phyloP scores from a whole-genome alignment of 768 basidiomycete genomes.

The Mrakia frigida region DNA sequence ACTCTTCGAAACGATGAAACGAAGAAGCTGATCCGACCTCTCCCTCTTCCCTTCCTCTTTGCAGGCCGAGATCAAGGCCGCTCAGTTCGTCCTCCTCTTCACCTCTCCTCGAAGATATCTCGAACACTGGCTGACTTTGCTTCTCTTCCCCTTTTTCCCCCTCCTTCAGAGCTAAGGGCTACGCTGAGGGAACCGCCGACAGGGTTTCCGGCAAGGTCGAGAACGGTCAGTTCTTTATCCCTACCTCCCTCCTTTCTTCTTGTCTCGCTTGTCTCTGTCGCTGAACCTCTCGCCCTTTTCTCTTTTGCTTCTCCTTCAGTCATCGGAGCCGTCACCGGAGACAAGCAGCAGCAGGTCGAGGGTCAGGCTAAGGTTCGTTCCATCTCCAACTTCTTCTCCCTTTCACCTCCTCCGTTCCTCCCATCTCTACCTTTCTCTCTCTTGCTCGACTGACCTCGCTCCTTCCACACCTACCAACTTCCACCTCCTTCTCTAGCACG shows the following conservation, averaged over 20 bases:
- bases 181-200: conserved; percentile 51
- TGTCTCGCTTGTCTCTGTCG: not conserved
- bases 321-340: conserved; percentile 56
- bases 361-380: conserved; percentile 44
- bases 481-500: conserved; percentile 21
- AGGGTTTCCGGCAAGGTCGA: conserved; percentile 39
- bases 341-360: conserved; percentile 50
- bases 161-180: conserved; percentile 40
- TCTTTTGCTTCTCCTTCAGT: conserved; percentile 35
- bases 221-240: not conserved
- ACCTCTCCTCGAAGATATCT: not conserved
- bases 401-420: not conserved
- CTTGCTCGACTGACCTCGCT: too few species aligned
- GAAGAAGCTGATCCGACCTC: not conserved
- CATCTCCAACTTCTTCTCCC: not conserved
- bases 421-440: conserved; percentile 5
- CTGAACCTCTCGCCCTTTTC: not conserved
- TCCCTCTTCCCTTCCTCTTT: not conserved
- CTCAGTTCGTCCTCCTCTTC: not conserved
- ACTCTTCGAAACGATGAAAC: too few species aligned
- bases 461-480: not conserved
- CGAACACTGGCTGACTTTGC: not conserved
- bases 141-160: not conserved
- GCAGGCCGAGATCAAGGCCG: conserved; percentile 30
- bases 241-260: not conserved